Percentiles rank a stretch among this genome's conserved stretches.
Evolutionary conservation across 805 yeast genomes (phyloP).

Genomic region (Sugiyamaella marilandica): DNA sequence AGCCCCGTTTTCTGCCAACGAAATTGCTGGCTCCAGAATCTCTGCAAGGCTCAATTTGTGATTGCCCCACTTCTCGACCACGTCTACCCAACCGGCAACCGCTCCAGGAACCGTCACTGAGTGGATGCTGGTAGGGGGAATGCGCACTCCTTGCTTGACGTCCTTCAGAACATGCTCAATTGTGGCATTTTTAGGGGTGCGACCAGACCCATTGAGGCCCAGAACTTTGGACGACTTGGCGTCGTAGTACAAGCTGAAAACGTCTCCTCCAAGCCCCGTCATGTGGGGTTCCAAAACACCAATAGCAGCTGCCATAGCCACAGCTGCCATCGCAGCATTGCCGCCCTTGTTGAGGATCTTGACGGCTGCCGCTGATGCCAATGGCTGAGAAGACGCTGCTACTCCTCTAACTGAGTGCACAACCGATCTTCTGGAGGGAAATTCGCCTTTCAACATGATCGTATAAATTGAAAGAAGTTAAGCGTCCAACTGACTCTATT

Average conservation of each 20-base stretch:
- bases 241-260: slow-evolving; percentile 57
- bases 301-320: slow-evolving; percentile 39
- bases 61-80: slow-evolving; percentile 66
- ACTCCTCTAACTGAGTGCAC: slow-evolving; percentile 71
- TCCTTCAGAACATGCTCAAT: slow-evolving; percentile 45
- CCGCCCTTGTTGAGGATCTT: slow-evolving; percentile 66
- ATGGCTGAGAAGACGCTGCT: slow-evolving; percentile 70
- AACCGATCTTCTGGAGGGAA: slow-evolving; percentile 59
- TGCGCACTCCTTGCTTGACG: slow-evolving; percentile 45
- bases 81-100: slow-evolving; percentile 74
- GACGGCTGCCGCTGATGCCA: slow-evolving; percentile 71
- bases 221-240: slow-evolving; percentile 45
- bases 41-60: slow-evolving; percentile 57
- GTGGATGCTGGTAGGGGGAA: slow-evolving; percentile 50
- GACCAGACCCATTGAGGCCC: slow-evolving; percentile 75
- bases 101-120: slow-evolving; percentile 75
- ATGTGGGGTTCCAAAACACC: slow-evolving; percentile 37
- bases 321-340: slow-evolving; percentile 46
- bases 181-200: slow-evolving; percentile 49
- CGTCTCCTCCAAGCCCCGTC: slow-evolving; percentile 40
- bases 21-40: slow-evolving; percentile 43
- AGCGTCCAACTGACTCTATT: background rate
- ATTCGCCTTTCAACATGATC: slow-evolving; percentile 8
- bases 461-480: background rate
- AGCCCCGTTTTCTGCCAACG: slow-evolving; percentile 63